These are phyloP conservation scores for Pyrenula aspistea DNA, from an alignment of 495 filamentous ascomycete species.

Conservation along the genomic window DNA sequence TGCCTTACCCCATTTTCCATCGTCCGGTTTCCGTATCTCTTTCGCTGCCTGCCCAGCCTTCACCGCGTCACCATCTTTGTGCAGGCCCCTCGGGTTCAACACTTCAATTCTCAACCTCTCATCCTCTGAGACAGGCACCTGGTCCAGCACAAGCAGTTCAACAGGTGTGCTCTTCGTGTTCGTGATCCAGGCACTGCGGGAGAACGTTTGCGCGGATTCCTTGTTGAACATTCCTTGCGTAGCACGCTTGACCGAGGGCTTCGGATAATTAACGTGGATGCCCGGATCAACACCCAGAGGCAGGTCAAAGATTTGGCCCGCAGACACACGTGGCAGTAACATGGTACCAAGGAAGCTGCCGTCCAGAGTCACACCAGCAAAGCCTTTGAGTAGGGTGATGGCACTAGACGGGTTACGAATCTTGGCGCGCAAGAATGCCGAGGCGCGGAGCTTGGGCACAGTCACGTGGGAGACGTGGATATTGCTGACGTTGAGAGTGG, in stretches of 20 bases:
- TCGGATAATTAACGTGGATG: slow-evolving; percentile 48
- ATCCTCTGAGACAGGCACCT: slow-evolving; percentile 56
- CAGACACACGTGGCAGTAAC: slow-evolving; percentile 41
- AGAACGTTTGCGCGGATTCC: slow-evolving; percentile 47
- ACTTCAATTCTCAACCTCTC: slow-evolving; percentile 46
- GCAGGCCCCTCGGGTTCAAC: slow-evolving; percentile 38
- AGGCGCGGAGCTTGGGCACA: slow-evolving; percentile 53
- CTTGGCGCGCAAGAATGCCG: slow-evolving; percentile 53
- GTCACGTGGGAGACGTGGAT: slow-evolving; percentile 35
- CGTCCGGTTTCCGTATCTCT: slow-evolving; percentile 9
- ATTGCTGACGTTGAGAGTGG: slow-evolving; percentile 22
- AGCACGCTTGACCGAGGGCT: slow-evolving; percentile 43
- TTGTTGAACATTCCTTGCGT: slow-evolving; percentile 40
- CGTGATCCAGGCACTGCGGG: slow-evolving; percentile 40
- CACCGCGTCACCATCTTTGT: slow-evolving; percentile 26
- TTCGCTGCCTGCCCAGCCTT: neutral
- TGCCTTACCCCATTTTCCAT: slow-evolving; percentile 12
- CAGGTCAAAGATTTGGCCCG: slow-evolving; percentile 48
- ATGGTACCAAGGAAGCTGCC: slow-evolving; percentile 55
- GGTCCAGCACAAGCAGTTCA: slow-evolving; percentile 47
- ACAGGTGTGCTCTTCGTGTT: slow-evolving; percentile 43
- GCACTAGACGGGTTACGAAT: slow-evolving; percentile 42
- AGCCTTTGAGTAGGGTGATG: slow-evolving; percentile 47
- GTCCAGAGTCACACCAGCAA: slow-evolving; percentile 53
- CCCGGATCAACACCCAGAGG: slow-evolving; percentile 54